Conservation (phyloP, 768 basidiomycete genomes). For the Mrakia blollopis region DNA sequence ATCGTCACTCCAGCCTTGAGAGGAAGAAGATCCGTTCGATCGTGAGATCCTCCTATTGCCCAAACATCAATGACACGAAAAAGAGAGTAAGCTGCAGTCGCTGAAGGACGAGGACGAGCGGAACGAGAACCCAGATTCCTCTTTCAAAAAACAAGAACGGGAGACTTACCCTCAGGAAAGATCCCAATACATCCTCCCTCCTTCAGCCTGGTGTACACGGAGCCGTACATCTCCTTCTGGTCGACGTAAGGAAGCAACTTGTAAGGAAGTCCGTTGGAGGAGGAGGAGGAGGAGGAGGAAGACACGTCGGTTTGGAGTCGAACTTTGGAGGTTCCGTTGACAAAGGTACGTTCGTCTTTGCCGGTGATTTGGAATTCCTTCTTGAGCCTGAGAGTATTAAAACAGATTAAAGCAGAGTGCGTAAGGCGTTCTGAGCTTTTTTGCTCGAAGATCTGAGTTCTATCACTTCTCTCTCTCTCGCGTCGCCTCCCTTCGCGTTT, state of each 20-base stretch:
- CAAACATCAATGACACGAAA: no score
- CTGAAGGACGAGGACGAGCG: no score
- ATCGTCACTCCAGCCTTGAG: constrained; percentile 95
- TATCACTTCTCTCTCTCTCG: background rate
- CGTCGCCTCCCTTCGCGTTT: background rate
- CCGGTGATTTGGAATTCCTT: constrained; percentile 60
- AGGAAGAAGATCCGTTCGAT: constrained; percentile 90
- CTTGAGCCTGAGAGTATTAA: constrained; percentile 54
- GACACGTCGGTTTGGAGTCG: constrained; percentile 35
- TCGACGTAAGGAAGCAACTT: constrained; percentile 83
- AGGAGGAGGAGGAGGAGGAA: no score
- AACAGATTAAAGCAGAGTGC: background rate
- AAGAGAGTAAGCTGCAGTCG: no score
- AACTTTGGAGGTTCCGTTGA: constrained; percentile 40
- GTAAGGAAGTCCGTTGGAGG: constrained; percentile 66
- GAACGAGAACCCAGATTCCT: no score
- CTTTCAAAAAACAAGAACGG: no score
- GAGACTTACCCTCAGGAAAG: constrained; percentile 83
- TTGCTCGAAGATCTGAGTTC: background rate
- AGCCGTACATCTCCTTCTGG: constrained; percentile 88
- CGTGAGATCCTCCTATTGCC: constrained; percentile 95
- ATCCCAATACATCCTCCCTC: constrained; percentile 90
- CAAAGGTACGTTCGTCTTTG: constrained; percentile 29
- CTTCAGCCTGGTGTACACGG: constrained; percentile 80
- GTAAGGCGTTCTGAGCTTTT: no score